A percentile compares a stretch with the other conserved stretches of the same genome.
Evolutionary conservation across 768 basidiomycete genomes (phyloP).

Genomic region (Phanerochaete carnosa): DNA sequence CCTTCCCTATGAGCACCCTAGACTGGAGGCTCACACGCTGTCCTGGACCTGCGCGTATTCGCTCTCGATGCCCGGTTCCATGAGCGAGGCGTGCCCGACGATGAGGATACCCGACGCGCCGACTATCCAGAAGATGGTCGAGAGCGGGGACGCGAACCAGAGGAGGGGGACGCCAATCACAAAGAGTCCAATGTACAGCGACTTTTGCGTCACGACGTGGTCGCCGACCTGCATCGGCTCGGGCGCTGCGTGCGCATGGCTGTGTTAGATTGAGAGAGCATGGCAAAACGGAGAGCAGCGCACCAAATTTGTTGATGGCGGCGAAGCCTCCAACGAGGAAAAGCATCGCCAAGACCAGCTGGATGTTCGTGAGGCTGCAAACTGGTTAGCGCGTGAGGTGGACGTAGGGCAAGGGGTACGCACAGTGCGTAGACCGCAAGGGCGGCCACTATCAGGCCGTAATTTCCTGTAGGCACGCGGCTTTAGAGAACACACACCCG

Average conservation of each 20-base stretch:
- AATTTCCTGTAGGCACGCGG: slow-evolving; percentile 62
- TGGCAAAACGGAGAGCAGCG: slow-evolving; percentile 22
- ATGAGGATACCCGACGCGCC: slow-evolving; percentile 85
- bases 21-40: slow-evolving; percentile 38
- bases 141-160: slow-evolving; percentile 70
- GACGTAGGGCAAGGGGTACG: slow-evolving; percentile 28
- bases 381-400: neutral
- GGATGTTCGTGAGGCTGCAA: slow-evolving; percentile 72
- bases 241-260: slow-evolving; percentile 45
- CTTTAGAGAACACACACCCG: neutral
- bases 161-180: slow-evolving; percentile 89
- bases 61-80: slow-evolving; percentile 95
- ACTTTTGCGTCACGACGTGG: slow-evolving; percentile 82
- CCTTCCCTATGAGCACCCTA: neutral
- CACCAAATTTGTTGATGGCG: slow-evolving; percentile 87
- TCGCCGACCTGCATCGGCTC: slow-evolving; percentile 84
- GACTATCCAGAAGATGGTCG: slow-evolving; percentile 92
- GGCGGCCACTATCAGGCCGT: slow-evolving; percentile 70
- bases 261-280: neutral
- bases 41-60: slow-evolving; percentile 85
- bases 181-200: slow-evolving; percentile 85
- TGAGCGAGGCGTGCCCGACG: slow-evolving; percentile 78
- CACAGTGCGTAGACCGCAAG: slow-evolving; percentile 88
- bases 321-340: slow-evolving; percentile 93
- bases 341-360: slow-evolving; percentile 75